phyloP scores from a whole-genome alignment of 2,329 filamentous ascomycete genomes.

The Tympanopsis confertula region DNA sequence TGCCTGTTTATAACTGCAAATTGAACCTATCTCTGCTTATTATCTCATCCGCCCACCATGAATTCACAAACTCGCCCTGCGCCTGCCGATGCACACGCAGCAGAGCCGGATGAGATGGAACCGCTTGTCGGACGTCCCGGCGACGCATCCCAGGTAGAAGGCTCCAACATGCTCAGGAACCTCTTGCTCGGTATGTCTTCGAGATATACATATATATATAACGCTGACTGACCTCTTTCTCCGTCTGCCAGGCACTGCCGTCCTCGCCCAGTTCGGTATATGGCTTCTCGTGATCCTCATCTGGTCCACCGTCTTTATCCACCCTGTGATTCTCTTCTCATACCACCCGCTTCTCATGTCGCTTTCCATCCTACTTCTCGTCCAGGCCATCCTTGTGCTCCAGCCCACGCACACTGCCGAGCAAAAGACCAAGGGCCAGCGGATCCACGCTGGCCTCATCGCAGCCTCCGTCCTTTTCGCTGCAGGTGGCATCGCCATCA shows the following conservation, averaged over 20 bases:
- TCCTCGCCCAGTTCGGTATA: conserved; percentile 68
- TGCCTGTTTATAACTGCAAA: too few relatives aligned
- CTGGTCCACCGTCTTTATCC: conserved; percentile 66
- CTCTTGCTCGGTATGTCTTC: conserved; percentile 55
- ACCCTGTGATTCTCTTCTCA: conserved; percentile 68
- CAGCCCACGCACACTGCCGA: conserved; percentile 72
- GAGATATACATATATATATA: neutral
- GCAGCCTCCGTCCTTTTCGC: conserved; percentile 49
- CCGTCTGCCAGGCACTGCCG: conserved; percentile 55
- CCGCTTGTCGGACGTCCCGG: conserved; percentile 62
- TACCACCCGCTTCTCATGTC: conserved; percentile 68
- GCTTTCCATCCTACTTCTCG: conserved; percentile 60
- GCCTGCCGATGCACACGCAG: conserved; percentile 31
- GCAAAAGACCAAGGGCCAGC: conserved; percentile 56
- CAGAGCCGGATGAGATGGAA: conserved; percentile 41
- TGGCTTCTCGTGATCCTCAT: conserved; percentile 65
- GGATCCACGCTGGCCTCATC: conserved; percentile 61
- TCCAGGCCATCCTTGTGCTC: conserved; percentile 71
- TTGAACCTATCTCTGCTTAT: too few relatives aligned
- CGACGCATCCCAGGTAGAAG: conserved; percentile 60
- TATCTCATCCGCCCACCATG: too few relatives aligned
- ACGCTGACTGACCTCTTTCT: conserved; percentile 6
- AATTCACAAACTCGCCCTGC: too few relatives aligned
- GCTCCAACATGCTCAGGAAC: conserved; percentile 55
- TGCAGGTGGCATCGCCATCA: conserved; percentile 54